Conservation (phyloP, 441 rosid species). For the Croton setiger region DNA sequence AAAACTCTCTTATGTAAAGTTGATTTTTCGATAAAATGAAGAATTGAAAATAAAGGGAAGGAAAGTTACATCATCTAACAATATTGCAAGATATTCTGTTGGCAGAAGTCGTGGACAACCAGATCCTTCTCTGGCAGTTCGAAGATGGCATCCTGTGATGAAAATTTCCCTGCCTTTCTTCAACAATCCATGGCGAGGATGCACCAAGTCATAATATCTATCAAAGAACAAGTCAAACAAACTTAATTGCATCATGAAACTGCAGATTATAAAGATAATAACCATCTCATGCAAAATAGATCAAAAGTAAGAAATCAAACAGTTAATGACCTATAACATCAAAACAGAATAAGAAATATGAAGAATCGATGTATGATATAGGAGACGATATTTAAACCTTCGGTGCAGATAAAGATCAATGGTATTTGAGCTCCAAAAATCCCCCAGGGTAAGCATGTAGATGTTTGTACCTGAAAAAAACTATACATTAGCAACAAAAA, state of each 20-base stretch:
- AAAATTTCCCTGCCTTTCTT: constrained; percentile 86
- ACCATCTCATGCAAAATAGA: too few species aligned
- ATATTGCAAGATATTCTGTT: constrained; percentile 87
- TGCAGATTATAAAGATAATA: neutral
- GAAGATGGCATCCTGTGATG: constrained; percentile 85
- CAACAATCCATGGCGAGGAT: constrained; percentile 65
- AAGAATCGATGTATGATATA: neutral
- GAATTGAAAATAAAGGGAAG: constrained; percentile 8
- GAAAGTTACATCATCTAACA: constrained; percentile 70
- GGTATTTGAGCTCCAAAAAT: constrained; percentile 94
- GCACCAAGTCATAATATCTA: constrained; percentile 85
- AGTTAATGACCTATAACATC: neutral
- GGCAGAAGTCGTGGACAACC: constrained; percentile 81
- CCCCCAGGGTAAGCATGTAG: constrained; percentile 87
- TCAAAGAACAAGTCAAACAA: constrained; percentile 14
- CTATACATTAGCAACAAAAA: constrained; percentile 2
- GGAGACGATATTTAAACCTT: constrained; percentile 38
- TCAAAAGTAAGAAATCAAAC: too few species aligned
- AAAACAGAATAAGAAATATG: neutral
- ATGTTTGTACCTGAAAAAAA: constrained; percentile 68
- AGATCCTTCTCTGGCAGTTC: constrained; percentile 87
- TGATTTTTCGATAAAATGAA: neutral
- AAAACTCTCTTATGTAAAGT: neutral
- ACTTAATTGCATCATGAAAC: constrained; percentile 8
- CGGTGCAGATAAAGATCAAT: constrained; percentile 91